Percentiles rank a stretch among this genome's conserved stretches.
Conservation (phyloP, 495 filamentous ascomycete genomes). For the Annulohypoxylon nitens region DNA sequence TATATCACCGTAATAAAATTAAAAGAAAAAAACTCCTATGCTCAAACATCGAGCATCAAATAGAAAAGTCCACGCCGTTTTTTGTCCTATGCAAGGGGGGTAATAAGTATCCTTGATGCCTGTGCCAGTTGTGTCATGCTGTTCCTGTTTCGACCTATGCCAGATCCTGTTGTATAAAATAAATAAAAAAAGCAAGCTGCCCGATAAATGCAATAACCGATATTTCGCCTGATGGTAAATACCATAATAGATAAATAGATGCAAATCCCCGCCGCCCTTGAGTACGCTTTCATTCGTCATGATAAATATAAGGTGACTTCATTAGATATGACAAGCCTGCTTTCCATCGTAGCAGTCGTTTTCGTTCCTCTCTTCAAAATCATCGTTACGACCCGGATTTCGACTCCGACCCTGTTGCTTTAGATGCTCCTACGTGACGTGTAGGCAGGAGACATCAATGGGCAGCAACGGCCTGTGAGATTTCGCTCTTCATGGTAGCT, state of each 20-base stretch:
- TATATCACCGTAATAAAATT: not conserved
- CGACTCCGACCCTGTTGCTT: not conserved
- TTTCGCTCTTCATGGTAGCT: conserved; percentile 74
- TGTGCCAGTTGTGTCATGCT: conserved; percentile 32
- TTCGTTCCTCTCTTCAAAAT: conserved; percentile 2
- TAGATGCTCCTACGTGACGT: not conserved
- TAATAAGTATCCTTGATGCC: conserved; percentile 27
- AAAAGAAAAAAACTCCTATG: conserved; percentile 28
- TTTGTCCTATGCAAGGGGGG: conserved; percentile 26
- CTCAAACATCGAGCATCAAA: conserved; percentile 21
- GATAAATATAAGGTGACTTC: conserved; percentile 23
- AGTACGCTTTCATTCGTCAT: conserved; percentile 27
- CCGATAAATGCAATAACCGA: conserved; percentile 23
- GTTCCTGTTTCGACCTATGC: conserved; percentile 25
- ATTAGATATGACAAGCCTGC: not conserved
- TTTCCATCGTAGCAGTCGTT: not conserved
- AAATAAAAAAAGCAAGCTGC: conserved; percentile 9
- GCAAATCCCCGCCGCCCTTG: conserved; percentile 7
- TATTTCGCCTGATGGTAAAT: conserved; percentile 11
- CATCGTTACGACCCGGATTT: not conserved
- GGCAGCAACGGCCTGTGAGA: conserved; percentile 65
- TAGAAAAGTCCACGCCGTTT: conserved; percentile 23
- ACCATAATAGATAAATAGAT: conserved; percentile 8
- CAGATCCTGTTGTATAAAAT: conserved; percentile 17
- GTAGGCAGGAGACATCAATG: conserved; percentile 12